Evolutionary conservation across 1,284 basidiomycete species (phyloP).

Genomic region (Schizophyllum commune): DNA sequence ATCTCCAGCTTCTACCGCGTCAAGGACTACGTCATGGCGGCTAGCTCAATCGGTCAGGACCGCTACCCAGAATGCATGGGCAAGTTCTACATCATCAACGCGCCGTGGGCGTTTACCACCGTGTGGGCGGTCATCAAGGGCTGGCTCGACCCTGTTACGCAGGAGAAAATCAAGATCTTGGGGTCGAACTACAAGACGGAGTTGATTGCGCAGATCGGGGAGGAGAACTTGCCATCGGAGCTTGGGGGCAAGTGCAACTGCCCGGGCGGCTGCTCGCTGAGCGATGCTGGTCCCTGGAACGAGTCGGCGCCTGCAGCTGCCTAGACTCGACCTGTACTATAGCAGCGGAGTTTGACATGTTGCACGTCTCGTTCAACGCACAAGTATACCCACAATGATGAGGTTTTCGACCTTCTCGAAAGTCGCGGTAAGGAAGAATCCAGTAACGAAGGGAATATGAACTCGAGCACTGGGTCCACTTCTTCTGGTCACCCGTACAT

Average conservation of each 20-base stretch:
- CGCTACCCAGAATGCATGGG: conserved; percentile 95
- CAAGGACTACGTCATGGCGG: conserved; percentile 84
- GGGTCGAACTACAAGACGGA: conserved; percentile 58
- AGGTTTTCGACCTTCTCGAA: neutral
- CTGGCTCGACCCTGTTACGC: conserved; percentile 94
- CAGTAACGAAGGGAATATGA: too few species aligned
- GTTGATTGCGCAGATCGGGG: conserved; percentile 75
- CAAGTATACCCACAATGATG: neutral
- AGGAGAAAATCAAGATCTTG: conserved; percentile 86
- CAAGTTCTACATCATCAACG: conserved; percentile 94
- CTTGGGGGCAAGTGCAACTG: conserved; percentile 85
- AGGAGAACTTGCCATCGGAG: conserved; percentile 78
- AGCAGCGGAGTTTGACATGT: neutral
- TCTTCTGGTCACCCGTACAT: too few species aligned
- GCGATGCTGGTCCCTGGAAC: conserved; percentile 93
- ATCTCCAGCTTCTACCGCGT: conserved; percentile 86
- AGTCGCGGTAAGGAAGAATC: too few species aligned
- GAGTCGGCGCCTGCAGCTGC: neutral
- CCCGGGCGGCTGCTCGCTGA: conserved; percentile 76
- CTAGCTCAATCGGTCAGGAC: conserved; percentile 82
- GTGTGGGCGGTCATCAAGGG: conserved; percentile 90
- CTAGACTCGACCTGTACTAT: neutral
- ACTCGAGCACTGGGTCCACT: too few species aligned
- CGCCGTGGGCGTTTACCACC: conserved; percentile 87
- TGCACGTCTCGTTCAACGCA: neutral